Base-by-base conservation (phyloP, 2,329 filamentous ascomycete genomes). In the Nothophoma quercina region DNA sequence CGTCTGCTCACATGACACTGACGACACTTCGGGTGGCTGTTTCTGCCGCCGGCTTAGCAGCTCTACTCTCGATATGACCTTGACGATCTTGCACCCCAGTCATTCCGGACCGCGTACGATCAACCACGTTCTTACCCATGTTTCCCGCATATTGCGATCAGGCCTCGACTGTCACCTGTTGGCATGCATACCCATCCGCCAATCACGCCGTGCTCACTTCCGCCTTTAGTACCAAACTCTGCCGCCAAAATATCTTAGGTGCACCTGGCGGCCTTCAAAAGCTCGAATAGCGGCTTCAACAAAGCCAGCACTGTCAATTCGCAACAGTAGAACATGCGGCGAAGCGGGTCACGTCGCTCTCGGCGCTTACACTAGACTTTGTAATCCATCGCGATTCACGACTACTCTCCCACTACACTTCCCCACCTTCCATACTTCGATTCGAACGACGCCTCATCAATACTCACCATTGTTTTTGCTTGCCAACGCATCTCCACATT, bases 171-270 rank as follows among this genome's bases (percentile, higher is more conserved):
- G 38, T 50, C 47, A 54, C 51, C 57, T 56, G 55, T 42, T 52
- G 46, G 67, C 57, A 69, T 71, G 70, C 69, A 71, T 69, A 63
- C n/a, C 32, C 21, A 23, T 25, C 18, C 32, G 25, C 19, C 26
- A 36, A 38, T 32, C 21, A 28, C 22, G 16, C 18, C 26, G 10
- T 32, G 7, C 7, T 19, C 25, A 38, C 19, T 36, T 15, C 19
- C 32, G n/a, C 6, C 12, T 7, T 23, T 9, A 15, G n/a, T 10
- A 32, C 19, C 12, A 16, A 33, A 7, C 18, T 28, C n/a, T 32
- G n/a, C n/a, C n/a, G n/a, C n/a, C n/a, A n/a, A n/a, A n/a, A n/a
- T n/a, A n/a, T 28, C 26, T 12, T 12, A 12, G 9, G 26, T 28
- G 10, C 9, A 10, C 26, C 9, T 18, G 15, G n/a, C n/a, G n/a